Evolutionary conservation across 306 rosid genomes (phyloP).

Genomic region (Alnus glutinosa): DNA sequence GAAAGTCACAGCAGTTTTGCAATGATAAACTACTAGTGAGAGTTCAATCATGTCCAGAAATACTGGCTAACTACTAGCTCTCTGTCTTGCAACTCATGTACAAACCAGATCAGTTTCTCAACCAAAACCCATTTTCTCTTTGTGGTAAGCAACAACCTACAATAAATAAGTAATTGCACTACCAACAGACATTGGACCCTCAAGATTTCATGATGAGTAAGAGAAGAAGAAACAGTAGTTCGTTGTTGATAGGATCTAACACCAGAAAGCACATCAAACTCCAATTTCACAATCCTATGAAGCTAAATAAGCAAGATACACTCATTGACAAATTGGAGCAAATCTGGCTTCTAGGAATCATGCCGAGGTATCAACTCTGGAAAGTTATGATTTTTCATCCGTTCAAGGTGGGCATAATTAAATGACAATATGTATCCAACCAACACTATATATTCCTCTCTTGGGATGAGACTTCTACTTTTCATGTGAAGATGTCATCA

Average conservation of each 20-base stretch:
- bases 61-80: not conserved
- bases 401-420: not conserved
- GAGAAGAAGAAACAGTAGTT: not conserved
- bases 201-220: not conserved
- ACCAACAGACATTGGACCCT: not conserved
- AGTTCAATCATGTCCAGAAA: not conserved
- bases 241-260: not conserved
- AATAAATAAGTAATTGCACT: not conserved
- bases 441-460: not conserved
- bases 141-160: not conserved
- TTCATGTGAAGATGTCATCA: not conserved
- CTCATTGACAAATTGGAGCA: not conserved
- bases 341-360: not conserved
- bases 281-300: not conserved
- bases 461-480: not conserved
- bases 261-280: not conserved
- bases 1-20: not conserved
- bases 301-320: constrained; percentile 4
- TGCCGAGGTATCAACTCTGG: not conserved
- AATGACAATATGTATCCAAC: constrained; percentile 13
- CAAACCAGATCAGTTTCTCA: not conserved
- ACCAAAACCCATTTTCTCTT: not conserved
- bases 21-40: not conserved
- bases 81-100: not conserved
- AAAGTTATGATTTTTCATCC: constrained; percentile 1